These are phyloP conservation scores for Fremontodendron californicum DNA, from an alignment of 345 rosid genomes.

Conservation along the genomic window DNA sequence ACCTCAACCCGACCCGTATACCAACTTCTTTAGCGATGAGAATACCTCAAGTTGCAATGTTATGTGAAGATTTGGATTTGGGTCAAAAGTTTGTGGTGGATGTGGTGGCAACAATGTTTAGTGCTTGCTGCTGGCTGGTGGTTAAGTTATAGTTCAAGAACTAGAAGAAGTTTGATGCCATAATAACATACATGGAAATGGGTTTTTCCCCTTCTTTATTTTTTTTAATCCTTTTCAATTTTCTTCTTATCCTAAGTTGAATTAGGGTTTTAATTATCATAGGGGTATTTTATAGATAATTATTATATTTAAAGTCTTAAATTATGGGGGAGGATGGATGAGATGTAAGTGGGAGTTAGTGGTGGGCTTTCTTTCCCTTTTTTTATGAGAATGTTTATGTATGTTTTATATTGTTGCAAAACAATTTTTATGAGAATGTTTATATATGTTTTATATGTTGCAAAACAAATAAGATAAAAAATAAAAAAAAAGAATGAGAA, in stretches of 20 bases:
- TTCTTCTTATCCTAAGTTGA: conserved; percentile 21
- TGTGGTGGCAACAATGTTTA: no score
- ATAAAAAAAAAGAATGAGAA: conserved; percentile 2
- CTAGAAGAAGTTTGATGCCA: conserved; percentile 34
- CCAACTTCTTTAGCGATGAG: conserved; percentile 78
- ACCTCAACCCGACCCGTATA: conserved; percentile 36
- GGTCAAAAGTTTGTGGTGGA: no score
- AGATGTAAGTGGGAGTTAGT: conserved; percentile 20
- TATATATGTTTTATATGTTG: conserved; percentile 38
- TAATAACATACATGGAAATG: conserved; percentile 54
- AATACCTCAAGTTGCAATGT: conserved; percentile 85
- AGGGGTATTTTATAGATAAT: conserved; percentile 45
- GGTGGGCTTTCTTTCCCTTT: conserved; percentile 21
- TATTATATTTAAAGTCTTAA: background rate
- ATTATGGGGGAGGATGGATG: conserved; percentile 12
- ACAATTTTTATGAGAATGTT: conserved; percentile 37
- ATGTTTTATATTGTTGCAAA: conserved; percentile 38
- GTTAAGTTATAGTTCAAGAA: no score
- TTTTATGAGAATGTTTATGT: conserved; percentile 45
- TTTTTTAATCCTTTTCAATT: background rate
- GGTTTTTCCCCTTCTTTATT: conserved; percentile 22
- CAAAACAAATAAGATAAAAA: conserved; percentile 20
- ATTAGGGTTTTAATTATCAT: conserved; percentile 39
- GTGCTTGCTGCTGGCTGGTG: no score
- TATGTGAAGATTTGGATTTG: conserved; percentile 51